Evolutionary conservation across 805 yeast genomes (phyloP).

Genomic region (Candida vaughaniae): DNA sequence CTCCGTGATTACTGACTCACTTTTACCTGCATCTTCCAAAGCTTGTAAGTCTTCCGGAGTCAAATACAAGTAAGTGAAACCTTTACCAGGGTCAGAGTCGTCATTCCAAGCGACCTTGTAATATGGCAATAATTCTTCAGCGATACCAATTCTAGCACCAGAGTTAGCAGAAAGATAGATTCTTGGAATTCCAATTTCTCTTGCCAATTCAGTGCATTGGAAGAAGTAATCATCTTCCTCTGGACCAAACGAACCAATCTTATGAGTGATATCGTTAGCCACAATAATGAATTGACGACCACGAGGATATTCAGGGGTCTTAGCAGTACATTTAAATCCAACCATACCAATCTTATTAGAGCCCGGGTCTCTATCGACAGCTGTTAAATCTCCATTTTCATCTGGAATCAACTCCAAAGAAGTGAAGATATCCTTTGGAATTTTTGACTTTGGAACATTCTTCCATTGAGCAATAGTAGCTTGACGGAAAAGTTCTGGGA

Average conservation of each 20-base stretch:
- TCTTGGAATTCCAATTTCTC: constrained; percentile 91
- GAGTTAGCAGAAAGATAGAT: constrained; percentile 96
- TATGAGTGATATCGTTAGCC: constrained; percentile 96
- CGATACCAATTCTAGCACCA: constrained; percentile 98
- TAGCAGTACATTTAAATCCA: constrained; percentile 85
- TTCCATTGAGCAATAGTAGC: constrained; percentile 87
- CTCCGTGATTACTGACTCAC: constrained; percentile 68
- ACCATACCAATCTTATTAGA: constrained; percentile 97
- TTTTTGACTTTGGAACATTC: constrained; percentile 53
- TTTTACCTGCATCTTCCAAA: constrained; percentile 59
- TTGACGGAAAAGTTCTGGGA: constrained; percentile 98
- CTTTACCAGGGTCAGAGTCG: constrained; percentile 70
- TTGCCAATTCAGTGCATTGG: constrained; percentile 88
- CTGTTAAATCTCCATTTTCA: constrained; percentile 69
- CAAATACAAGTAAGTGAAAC: constrained; percentile 86
- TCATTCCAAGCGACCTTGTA: constrained; percentile 94
- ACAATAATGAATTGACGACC: constrained; percentile 92
- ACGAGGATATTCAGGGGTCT: constrained; percentile 95
- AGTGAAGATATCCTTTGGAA: constrained; percentile 76
- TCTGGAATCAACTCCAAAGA: constrained; percentile 88
- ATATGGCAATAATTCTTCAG: constrained; percentile 89
- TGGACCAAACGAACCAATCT: constrained; percentile 99
- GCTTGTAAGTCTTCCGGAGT: constrained; percentile 60
- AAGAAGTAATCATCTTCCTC: constrained; percentile 90
- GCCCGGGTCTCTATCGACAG: constrained; percentile 94